Percentiles rank a stretch among this genome's conserved stretches.
Conservation (phyloP, 2,329 filamentous ascomycete genomes). For the Ilyonectria destructans region DNA sequence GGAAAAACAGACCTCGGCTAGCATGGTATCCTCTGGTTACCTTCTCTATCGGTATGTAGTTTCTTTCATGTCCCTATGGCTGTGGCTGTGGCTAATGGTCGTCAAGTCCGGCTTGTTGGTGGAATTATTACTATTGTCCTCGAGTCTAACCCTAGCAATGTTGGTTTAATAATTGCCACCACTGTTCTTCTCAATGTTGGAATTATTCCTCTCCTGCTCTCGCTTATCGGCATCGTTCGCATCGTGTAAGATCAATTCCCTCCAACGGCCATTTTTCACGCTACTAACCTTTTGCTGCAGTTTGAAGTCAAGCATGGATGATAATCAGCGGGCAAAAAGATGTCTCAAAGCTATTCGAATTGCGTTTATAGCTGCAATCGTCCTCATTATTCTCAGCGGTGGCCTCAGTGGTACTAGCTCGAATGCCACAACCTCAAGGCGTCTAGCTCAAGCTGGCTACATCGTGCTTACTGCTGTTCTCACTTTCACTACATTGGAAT, state of each 20-base stretch:
- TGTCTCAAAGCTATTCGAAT: slow-evolving; percentile 9
- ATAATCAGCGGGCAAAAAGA: slow-evolving; percentile 1
- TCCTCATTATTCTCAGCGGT: slow-evolving; percentile 7
- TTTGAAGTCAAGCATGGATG: slow-evolving; percentile 10
- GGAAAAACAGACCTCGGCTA: slow-evolving; percentile 33
- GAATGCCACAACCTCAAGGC: not conserved
- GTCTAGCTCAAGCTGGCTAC: slow-evolving; percentile 13
- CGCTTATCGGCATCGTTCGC: slow-evolving; percentile 46
- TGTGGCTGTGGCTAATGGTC: not conserved
- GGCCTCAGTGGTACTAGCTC: not conserved
- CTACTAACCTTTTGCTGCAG: not conserved
- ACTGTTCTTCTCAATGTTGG: slow-evolving; percentile 51
- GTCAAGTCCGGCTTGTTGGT: slow-evolving; percentile 48
- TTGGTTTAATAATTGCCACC: slow-evolving; percentile 47
- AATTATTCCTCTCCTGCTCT: slow-evolving; percentile 48
- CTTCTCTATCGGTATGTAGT: slow-evolving; percentile 18
- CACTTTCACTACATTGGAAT: not conserved
- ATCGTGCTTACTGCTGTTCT: not conserved
- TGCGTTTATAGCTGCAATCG: slow-evolving; percentile 4
- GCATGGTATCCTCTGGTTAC: slow-evolving; percentile 39
- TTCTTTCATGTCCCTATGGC: not conserved
- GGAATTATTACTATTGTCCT: slow-evolving; percentile 48
- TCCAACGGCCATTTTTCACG: not conserved
- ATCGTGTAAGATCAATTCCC: slow-evolving; percentile 42
- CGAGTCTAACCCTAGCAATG: slow-evolving; percentile 35